phyloP scores from a whole-genome alignment of 331 rosid genomes.

The Quercus phellos region DNA sequence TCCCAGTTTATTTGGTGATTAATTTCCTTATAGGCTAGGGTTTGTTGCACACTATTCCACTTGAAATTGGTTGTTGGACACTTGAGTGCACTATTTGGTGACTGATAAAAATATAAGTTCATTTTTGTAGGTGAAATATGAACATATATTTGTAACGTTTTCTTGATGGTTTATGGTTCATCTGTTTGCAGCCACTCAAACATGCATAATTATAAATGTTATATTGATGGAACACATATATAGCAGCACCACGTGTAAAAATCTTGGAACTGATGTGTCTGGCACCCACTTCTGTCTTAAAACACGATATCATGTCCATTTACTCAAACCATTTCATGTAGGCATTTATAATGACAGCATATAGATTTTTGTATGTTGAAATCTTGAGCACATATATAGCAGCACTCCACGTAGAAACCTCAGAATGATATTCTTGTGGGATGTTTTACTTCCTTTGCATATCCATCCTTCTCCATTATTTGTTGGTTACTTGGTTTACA shows the following conservation, averaged over 20 bases:
- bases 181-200: background rate
- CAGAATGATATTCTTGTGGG: background rate
- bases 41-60: background rate
- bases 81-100: background rate
- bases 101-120: background rate
- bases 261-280: background rate
- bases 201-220: background rate
- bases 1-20: background rate
- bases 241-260: background rate
- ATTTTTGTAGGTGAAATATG: background rate
- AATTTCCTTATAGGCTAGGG: background rate
- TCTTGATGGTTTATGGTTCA: background rate
- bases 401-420: background rate
- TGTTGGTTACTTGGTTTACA: background rate
- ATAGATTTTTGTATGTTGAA: background rate
- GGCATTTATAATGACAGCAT: background rate
- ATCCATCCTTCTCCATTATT: background rate
- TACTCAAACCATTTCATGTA: background rate
- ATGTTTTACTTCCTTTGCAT: background rate
- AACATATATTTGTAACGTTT: background rate
- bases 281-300: background rate
- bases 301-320: background rate
- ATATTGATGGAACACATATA: background rate
- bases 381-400: too few relatives aligned
- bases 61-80: background rate